Conservation (phyloP, 345 rosid species). For the Arabidopsis arenosa region DNA sequence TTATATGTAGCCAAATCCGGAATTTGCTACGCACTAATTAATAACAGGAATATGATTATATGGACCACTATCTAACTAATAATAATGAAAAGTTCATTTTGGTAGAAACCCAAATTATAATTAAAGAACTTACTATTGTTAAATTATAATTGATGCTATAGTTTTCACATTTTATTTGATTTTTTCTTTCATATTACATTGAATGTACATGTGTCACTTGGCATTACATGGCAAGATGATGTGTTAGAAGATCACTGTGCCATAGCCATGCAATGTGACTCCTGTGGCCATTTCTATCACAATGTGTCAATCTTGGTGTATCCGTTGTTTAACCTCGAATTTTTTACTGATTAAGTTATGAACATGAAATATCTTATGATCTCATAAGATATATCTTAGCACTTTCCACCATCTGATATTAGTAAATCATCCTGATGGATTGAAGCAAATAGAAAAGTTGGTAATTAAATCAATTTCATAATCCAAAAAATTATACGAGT, state of each 20-base stretch:
- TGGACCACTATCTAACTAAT: neutral
- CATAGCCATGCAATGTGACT: constrained; percentile 44
- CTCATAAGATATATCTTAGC: neutral
- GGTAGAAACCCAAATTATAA: neutral
- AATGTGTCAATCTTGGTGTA: constrained; percentile 40
- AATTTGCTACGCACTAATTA: neutral
- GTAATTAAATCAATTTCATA: neutral
- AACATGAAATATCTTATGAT: neutral
- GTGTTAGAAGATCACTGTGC: constrained; percentile 24
- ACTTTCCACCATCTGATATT: neutral
- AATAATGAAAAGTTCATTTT: neutral
- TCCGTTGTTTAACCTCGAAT: neutral
- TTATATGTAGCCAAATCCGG: neutral
- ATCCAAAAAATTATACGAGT: too few species aligned
- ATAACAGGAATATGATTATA: neutral
- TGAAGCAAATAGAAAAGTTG: neutral
- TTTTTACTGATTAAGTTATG: neutral
- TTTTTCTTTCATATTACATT: neutral
- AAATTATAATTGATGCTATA: neutral
- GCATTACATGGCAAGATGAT: constrained; percentile 34
- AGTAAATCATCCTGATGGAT: neutral
- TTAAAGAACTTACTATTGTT: neutral
- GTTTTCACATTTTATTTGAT: neutral
- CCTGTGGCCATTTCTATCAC: constrained; percentile 14
- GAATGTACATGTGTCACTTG: constrained; percentile 21